Evolutionary conservation across 257 asterid genomes (phyloP), one percentile per base, ranked within the genome.

Genomic region (Apocynum venetum): DNA sequence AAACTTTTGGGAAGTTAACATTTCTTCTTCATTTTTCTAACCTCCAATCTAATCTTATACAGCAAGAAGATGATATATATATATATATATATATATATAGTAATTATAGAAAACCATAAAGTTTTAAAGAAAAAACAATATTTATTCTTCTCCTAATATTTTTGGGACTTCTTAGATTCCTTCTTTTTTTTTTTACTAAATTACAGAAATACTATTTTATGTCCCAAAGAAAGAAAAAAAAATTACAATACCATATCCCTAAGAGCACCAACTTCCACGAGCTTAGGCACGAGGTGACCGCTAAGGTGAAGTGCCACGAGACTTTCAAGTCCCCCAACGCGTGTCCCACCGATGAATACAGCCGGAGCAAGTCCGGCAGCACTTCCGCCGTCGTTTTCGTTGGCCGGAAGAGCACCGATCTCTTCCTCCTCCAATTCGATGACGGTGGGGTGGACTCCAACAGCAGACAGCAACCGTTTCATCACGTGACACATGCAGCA

Each of bases 401-500:
- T 59, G 43, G 12, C 69, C 79, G 71, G 61, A 8, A 84, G 85
- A 66, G 89, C 89, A 46, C 85, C 85, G 87, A 91, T 89, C 93
- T 94, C 98, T n/a, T 91, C 93, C 31, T 94, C 98, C 20, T 89
- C 97, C 66, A 94, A 51, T 51, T 91, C 91, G 74, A 94, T 92
- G 74, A 94, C 94, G 53, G 98, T 94, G 4, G 98, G 97, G 73
- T 89, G 90, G 63, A 91, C 98, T 10, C 98, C 97, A 46, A 92
- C 55, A 78, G 89, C 78, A 56, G 94, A 83, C 43, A 94, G 91
- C 80, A 94, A 89, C 63, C 85, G 80, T 81, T 84, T 91, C 98
- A 94, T 94, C 71, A 87, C 98, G 81, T 94, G 93, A 86, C 97
- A 92, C 97, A 94, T 94, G 95, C 93, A 92, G 79, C 98, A 94